Conservation (phyloP, 139 green algal genomes). For the Spirogloea muscicola region DNA sequence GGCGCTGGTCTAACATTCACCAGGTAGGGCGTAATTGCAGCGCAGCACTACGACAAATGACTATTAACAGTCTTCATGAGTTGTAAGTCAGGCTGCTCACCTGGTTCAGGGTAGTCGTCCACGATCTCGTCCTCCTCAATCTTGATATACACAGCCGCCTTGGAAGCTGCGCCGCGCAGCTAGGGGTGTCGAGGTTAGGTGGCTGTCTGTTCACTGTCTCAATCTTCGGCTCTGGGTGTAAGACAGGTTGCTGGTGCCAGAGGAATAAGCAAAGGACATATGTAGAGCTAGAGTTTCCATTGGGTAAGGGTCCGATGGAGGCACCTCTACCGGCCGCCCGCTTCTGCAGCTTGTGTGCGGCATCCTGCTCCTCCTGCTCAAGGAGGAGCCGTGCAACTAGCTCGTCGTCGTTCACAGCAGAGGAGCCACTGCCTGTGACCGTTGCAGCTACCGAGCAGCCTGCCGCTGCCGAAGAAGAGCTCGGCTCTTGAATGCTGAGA, state of each 20-base stretch:
- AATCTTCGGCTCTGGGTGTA: background rate
- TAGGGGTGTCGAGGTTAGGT: background rate
- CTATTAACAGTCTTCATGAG: no score
- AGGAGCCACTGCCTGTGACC: background rate
- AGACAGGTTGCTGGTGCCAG: background rate
- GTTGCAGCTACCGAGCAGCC: background rate
- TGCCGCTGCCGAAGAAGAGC: background rate
- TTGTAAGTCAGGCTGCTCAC: no score
- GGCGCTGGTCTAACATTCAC: slow-evolving; percentile 36
- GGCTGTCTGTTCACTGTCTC: background rate
- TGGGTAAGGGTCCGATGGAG: background rate
- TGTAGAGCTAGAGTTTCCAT: no score
- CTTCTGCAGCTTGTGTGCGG: background rate
- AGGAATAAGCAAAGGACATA: background rate
- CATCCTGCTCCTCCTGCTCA: background rate
- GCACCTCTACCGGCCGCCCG: background rate
- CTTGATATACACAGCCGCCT: slow-evolving; percentile 69
- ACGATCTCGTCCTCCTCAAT: slow-evolving; percentile 89
- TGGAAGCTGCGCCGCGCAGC: background rate
- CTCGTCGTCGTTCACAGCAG: background rate
- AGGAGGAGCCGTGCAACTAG: no score
- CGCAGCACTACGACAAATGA: no score
- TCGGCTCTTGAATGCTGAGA: background rate
- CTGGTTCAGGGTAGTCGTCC: slow-evolving; percentile 86
- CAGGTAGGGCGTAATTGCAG: no score